phyloP scores from a whole-genome alignment of 331 rosid species.

The Telfairia occidentalis region DNA sequence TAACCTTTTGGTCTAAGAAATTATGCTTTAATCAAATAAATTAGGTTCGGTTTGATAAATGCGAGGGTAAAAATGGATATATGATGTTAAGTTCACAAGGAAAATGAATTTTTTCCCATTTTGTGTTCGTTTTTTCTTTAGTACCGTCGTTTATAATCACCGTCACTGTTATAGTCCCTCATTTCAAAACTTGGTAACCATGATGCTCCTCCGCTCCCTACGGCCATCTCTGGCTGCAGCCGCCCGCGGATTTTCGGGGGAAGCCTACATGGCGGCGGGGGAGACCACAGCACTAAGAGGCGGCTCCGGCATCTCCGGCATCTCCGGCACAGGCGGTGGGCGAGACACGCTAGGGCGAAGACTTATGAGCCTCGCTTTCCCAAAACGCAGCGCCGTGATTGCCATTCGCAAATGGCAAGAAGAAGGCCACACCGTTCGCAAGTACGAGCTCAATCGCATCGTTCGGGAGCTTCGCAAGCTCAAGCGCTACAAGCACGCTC shows the following conservation, averaged over 20 bases:
- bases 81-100: no score
- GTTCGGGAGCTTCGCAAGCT: constrained; percentile 73
- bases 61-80: no score
- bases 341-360: constrained; percentile 59
- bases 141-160: not conserved
- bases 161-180: no score
- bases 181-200: not conserved
- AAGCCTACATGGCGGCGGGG: constrained; percentile 5
- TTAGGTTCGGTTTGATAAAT: no score
- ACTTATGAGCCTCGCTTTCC: constrained; percentile 49
- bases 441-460: constrained; percentile 74
- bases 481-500: constrained; percentile 75
- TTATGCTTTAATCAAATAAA: no score
- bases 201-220: constrained; percentile 17
- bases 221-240: constrained; percentile 15
- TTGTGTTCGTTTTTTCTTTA: no score
- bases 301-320: not conserved
- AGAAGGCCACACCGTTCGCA: constrained; percentile 48
- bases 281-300: not conserved
- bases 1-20: no score
- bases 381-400: constrained; percentile 67
- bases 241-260: constrained; percentile 24
- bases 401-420: constrained; percentile 69
- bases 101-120: no score
- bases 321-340: constrained; percentile 19